Base-by-base conservation (phyloP, 768 basidiomycete species). In the Pleurotus tuoliensis region DNA sequence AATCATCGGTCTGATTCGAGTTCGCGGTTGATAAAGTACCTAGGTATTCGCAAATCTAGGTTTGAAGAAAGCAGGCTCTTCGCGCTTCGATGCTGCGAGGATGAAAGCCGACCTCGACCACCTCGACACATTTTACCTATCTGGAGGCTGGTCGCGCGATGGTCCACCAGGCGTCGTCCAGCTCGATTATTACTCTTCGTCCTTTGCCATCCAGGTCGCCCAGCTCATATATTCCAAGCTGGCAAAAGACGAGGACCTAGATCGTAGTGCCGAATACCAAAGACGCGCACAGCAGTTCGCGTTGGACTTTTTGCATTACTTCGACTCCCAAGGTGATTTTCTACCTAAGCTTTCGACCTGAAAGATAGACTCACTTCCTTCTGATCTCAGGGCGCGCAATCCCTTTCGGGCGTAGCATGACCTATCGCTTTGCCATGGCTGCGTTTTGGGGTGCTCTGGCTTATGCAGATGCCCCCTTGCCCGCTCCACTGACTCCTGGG, bases 391-490 rank as follows among this genome's bases (percentile, higher is more conserved):
- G 88, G 5, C 83, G 87, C 18, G 86, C 82, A 0, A 84, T 90
- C 60, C 83, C 88, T 1, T 92, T 90, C 61, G 90, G 88, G 6
- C 71, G 89, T 50, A 88, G 86, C 59, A 76, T 90, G 73, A 86
- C 85, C 3, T 90, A 90, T 64, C 80, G 90, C 44, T 89, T 87
- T 64, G 88, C 88, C n/a, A 85, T 88, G 87, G 83, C 87, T 12
- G 83, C 88, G 4, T 88, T 89, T 68, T 90, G 88, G 82, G 84
- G 86, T 9, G 87, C 86, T 3, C 65, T 89, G 34, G 87, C 87
- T 1, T 86, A 87, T 61, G 87, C 88, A 2, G 82, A 87, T 61
- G 77, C 87, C 22, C 81, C 83, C 12, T 81, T 82, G 22, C 85
- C 86, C 25, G 82, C 83, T 0, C 88, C 88, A 3, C 71, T 90